phyloP scores from a whole-genome alignment of 73 alveolate genomes.

The Stentor coeruleus region DNA sequence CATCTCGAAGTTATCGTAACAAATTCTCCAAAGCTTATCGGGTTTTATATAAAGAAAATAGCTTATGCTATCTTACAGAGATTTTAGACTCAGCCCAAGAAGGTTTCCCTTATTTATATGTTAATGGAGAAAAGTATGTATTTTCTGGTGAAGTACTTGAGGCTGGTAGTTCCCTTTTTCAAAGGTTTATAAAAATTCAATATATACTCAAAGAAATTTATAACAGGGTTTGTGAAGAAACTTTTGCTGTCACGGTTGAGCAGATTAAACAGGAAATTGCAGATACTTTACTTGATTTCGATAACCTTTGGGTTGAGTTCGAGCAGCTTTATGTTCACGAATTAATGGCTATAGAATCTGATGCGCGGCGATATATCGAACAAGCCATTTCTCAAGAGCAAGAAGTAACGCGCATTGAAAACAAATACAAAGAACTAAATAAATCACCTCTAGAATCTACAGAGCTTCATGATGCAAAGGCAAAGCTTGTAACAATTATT shows the following conservation, averaged over 20 bases:
- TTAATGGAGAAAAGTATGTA: slow-evolving; percentile 89
- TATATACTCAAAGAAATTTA: slow-evolving; percentile 61
- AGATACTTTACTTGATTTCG: slow-evolving; percentile 32
- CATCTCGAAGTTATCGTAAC: slow-evolving; percentile 82
- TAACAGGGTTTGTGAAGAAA: slow-evolving; percentile 37
- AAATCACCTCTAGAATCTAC: too few species aligned
- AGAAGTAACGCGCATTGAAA: slow-evolving; percentile 76
- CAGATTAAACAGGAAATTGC: slow-evolving; percentile 54
- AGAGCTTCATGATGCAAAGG: slow-evolving; percentile 53
- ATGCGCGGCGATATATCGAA: slow-evolving; percentile 77
- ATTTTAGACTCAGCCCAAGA: slow-evolving; percentile 92
- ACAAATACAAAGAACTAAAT: slow-evolving; percentile 73
- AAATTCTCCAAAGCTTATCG: slow-evolving; percentile 84
- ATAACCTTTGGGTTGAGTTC: slow-evolving; percentile 36
- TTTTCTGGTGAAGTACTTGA: slow-evolving; percentile 85
- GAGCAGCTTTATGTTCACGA: slow-evolving; percentile 82
- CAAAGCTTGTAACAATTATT: slow-evolving; percentile 66
- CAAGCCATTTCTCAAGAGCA: slow-evolving; percentile 89
- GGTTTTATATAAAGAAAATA: slow-evolving; percentile 78
- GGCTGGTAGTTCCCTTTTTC: slow-evolving; percentile 76
- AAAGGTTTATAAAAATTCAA: slow-evolving; percentile 66
- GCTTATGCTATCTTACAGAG: slow-evolving; percentile 87
- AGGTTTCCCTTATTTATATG: slow-evolving; percentile 86
- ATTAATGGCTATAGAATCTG: slow-evolving; percentile 86
- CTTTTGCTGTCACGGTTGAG: slow-evolving; percentile 36